Evolutionary conservation across 2,329 filamentous ascomycete genomes (phyloP).

Genomic region (Didymella segeticola): DNA sequence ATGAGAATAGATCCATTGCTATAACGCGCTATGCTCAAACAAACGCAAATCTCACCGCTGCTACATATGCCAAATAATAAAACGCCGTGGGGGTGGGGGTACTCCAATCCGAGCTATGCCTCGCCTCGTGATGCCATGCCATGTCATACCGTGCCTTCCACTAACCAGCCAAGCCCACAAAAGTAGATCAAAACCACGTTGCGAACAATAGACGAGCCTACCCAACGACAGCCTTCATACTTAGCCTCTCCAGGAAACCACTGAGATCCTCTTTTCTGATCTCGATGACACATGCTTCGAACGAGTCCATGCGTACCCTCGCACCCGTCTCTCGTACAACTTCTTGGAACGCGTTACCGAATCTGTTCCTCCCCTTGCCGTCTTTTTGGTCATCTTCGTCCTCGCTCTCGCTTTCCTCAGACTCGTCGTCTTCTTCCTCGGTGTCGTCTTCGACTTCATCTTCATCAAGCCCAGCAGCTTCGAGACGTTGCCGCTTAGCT

Average conservation of each 20-base stretch:
- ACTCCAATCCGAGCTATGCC: slow-evolving; percentile 7
- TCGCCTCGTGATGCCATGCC: slow-evolving; percentile 16
- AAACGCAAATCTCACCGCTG: slow-evolving; percentile 11
- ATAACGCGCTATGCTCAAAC: slow-evolving; percentile 16
- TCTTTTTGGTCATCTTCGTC: slow-evolving; percentile 65
- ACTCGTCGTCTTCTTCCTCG: slow-evolving; percentile 55
- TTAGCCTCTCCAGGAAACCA: slow-evolving; percentile 88
- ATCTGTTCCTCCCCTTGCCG: slow-evolving; percentile 82
- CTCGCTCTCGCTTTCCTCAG: slow-evolving; percentile 63
- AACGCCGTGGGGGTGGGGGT: slow-evolving; percentile 7
- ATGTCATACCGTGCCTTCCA: slow-evolving; percentile 8
- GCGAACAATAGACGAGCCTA: too few species aligned
- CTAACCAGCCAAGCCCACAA: slow-evolving; percentile 3
- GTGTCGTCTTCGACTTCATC: slow-evolving; percentile 59
- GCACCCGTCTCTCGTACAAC: slow-evolving; percentile 91
- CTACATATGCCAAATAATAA: slow-evolving; percentile 13
- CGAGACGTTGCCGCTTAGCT: slow-evolving; percentile 37
- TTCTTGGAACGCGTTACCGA: slow-evolving; percentile 94
- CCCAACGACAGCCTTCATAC: slow-evolving; percentile 83
- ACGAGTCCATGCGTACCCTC: slow-evolving; percentile 89
- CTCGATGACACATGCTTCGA: slow-evolving; percentile 96
- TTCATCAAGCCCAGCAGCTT: slow-evolving; percentile 68
- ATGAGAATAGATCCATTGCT: slow-evolving; percentile 18
- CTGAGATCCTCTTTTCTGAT: slow-evolving; percentile 95
- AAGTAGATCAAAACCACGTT: too few species aligned